Evolutionary conservation across 2,329 filamentous ascomycete genomes (phyloP), one percentile per base, ranked within the genome.

Genomic region (Aspergillus sp.): DNA sequence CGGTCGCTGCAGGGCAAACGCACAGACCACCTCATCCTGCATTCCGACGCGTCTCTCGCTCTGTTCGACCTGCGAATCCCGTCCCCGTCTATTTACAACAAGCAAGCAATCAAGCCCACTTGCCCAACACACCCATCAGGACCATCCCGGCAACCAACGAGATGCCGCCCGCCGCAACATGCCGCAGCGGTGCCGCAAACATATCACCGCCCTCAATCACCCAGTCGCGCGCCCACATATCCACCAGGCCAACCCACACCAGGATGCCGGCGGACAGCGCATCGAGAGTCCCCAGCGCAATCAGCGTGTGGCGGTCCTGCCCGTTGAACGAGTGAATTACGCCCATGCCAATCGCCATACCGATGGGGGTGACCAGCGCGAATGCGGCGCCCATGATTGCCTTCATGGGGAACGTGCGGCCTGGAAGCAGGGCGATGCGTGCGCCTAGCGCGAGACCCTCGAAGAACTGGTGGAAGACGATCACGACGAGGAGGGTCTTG

Each of bases 171-270:
- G 82, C 70, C 1, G 69, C 37, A 0, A 84, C 85, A 56, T 79
- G 81, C 0, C 78, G 27, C 1, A 80, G 39, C 0, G 80, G 71
- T 0, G 86, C 81, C 30, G 82, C 73, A 15, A 81, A 71, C 70
- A 89, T 72, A 67, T 88, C 84, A 2, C 78, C 78, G 17, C 82
- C 83, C 1, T 78, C 78, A 66, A 85, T 75, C 65, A 88, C 82
- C 89, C 89, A 93, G 68, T 93, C 89, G 41, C 83, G 78, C 2
- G 87, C 87, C 84, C 87, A 87, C 88, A 93, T 91, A 75, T 92
- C 89, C 0, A 92, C 89, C 1, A 92, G 74, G 2, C 88, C 88
- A 2, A 92, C 89, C 88, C 89, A 93, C n/a, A 89, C 77, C 33
- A 93, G 78, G 45, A 93, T 90, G 27, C 89, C 89, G 0, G 89